Evolutionary conservation across 768 basidiomycete genomes (phyloP), one percentile per base, ranked within the genome.

Genomic region (Suillus alpinus): DNA sequence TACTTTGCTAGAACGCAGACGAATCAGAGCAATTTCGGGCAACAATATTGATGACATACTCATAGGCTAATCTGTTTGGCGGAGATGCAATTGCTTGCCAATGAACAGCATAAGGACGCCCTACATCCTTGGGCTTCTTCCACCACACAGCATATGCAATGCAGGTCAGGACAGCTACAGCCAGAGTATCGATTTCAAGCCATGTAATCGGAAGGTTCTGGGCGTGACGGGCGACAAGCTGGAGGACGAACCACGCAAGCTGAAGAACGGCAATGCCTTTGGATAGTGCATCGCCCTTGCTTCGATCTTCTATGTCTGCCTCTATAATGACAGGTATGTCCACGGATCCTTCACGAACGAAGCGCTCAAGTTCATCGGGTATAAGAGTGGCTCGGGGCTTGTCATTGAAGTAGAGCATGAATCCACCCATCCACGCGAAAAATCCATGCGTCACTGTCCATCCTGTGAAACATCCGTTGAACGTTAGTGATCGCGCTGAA

Each of bases 161-260:
- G 10, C 69, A 56, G 23, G 72, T 77, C 36, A 78, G 64, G 2
- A 67, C 40, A 2, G 69, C 71, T 52, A 74, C 74, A 0, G 71
- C 77, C 32, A 78, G 32, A 1, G 78, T 79, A 1, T 72, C 63
- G 13, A 78, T 92, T 47, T 89, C 90, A 9, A 90, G 90, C 4
- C 75, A 68, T 6, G 75, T 76, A 2, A 77, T 47, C 0, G 71
- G 66, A 10, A 79, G 67, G 8, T 58, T 41, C 12, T 70, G 53
- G 8, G n/a, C 26, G 34, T 61, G 39, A 6, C 77, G 69, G 2
- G 66, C 66, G 6, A 74, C 65, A 56, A 69, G 69, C 49, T 76
- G 71, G n/a, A 68, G 56, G 52, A 68, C 57, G 62, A 79, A 80
- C 76, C 76, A 78, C 1, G 64, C 43, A 8, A 72, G 70, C 56